These are phyloP conservation scores for Zoysia japonica DNA, from an alignment of 176 grass and related monocot species.

Conservation along the genomic window DNA sequence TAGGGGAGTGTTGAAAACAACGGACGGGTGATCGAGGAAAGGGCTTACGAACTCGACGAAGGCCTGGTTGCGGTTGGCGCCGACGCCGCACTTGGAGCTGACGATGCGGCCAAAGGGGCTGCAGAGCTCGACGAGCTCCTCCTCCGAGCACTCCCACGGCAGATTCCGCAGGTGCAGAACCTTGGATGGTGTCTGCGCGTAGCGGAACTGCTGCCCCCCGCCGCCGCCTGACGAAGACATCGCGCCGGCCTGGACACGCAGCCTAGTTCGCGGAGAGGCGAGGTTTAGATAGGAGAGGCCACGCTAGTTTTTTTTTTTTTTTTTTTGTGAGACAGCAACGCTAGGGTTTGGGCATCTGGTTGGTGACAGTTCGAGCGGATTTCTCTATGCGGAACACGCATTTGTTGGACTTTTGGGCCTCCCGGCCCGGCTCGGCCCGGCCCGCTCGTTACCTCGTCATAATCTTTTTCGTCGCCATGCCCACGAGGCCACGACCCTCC, in stretches of 20 bases:
- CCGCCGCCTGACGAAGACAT: constrained; percentile 69
- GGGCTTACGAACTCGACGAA: constrained; percentile 89
- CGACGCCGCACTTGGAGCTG: constrained; percentile 86
- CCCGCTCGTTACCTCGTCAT: neutral
- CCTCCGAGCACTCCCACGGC: constrained; percentile 86
- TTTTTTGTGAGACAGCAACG: neutral
- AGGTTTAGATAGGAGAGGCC: neutral
- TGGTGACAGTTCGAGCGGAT: neutral
- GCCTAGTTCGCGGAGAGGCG: neutral
- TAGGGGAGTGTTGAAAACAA: neutral
- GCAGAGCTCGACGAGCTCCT: constrained; percentile 93
- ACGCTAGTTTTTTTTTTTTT: constrained; percentile 11
- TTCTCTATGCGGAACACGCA: too few species aligned
- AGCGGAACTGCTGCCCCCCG: constrained; percentile 75
- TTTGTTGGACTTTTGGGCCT: neutral
- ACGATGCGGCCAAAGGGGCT: constrained; percentile 92
- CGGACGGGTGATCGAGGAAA: neutral
- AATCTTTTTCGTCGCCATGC: too few species aligned
- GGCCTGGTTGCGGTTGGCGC: constrained; percentile 94
- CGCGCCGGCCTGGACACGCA: neutral
- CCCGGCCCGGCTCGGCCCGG: neutral
- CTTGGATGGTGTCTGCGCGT: constrained; percentile 92
- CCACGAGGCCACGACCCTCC: too few species aligned
- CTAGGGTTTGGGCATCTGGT: constrained; percentile 34
- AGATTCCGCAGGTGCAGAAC: constrained; percentile 94